Evolutionary conservation across 305 asterid species (phyloP).

Genomic region (Fraxinus dipetala): DNA sequence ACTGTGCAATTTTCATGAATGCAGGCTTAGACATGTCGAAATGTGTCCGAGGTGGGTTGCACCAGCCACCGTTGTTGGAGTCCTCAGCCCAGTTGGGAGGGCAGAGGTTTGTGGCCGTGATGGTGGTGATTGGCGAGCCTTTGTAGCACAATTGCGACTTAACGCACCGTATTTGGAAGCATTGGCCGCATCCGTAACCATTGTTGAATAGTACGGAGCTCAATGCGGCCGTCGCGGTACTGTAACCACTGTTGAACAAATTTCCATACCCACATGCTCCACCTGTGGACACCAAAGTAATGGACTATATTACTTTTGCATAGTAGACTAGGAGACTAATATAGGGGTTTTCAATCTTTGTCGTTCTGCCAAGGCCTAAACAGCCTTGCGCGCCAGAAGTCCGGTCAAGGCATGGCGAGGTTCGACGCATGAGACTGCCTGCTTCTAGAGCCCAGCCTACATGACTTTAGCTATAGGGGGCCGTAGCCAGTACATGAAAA

Average conservation of each 20-base stretch:
- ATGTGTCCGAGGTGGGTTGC: slow-evolving; percentile 87
- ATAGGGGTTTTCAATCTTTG: background rate
- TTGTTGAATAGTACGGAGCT: slow-evolving; percentile 72
- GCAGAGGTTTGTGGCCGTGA: slow-evolving; percentile 89
- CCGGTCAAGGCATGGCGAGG: background rate
- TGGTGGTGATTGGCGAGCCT: slow-evolving; percentile 53
- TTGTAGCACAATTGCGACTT: slow-evolving; percentile 47
- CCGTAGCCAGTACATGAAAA: background rate
- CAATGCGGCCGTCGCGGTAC: slow-evolving; percentile 72
- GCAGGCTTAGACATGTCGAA: slow-evolving; percentile 91
- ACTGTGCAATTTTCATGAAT: slow-evolving; percentile 76
- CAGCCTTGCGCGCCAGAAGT: background rate
- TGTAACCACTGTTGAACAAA: slow-evolving; percentile 57
- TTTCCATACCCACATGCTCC: slow-evolving; percentile 95
- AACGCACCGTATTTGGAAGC: slow-evolving; percentile 67
- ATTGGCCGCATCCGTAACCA: slow-evolving; percentile 81
- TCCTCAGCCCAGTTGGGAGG: slow-evolving; percentile 80
- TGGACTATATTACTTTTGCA: background rate
- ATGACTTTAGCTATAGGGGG: background rate
- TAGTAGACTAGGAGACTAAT: background rate
- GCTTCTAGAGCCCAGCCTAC: background rate
- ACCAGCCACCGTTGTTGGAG: slow-evolving; percentile 92
- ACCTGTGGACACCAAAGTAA: slow-evolving; percentile 29
- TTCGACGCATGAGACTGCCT: background rate
- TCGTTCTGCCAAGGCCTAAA: background rate